phyloP scores from a whole-genome alignment of 2,329 filamentous ascomycete species.

The Diaporthe sp. region DNA sequence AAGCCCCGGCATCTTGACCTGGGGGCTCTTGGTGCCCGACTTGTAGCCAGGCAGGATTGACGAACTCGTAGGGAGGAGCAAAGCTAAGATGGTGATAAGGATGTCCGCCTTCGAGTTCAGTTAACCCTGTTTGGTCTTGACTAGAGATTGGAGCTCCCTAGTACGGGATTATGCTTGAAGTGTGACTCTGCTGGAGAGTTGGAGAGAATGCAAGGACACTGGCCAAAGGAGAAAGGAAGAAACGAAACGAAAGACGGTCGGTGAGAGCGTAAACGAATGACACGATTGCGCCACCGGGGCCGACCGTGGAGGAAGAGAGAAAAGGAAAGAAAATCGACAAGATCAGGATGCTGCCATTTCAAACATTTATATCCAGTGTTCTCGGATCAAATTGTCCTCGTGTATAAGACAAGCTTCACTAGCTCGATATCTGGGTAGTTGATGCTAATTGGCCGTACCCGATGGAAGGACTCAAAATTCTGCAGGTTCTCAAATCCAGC shows the following conservation, averaged over 20 bases:
- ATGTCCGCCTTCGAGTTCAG: not conserved
- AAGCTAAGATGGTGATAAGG: not conserved
- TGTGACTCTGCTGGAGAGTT: not conserved
- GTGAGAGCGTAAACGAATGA: not conserved
- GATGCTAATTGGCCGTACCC: not conserved
- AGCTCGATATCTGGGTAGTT: not conserved
- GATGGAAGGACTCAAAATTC: conserved; percentile 18
- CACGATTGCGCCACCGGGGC: conserved; percentile 20
- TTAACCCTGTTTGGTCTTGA: not conserved
- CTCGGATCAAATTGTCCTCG: too few species aligned
- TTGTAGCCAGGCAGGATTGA: conserved; percentile 22
- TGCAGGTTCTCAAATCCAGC: not conserved
- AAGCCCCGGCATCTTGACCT: not conserved
- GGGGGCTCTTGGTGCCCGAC: conserved; percentile 8
- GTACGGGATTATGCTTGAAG: not conserved
- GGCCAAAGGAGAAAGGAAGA: conserved; percentile 10
- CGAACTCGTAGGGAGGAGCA: not conserved
- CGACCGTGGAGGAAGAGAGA: conserved; percentile 21
- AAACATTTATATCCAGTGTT: not conserved
- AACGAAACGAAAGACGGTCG: not conserved
- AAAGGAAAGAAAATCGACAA: not conserved
- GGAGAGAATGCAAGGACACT: not conserved
- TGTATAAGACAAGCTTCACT: not conserved
- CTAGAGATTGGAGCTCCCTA: conserved; percentile 15
- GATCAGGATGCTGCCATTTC: not conserved